Percentiles rank a stretch among this genome's conserved stretches.
Conservation (phyloP, 331 rosid genomes). For the Telfairia occidentalis region DNA sequence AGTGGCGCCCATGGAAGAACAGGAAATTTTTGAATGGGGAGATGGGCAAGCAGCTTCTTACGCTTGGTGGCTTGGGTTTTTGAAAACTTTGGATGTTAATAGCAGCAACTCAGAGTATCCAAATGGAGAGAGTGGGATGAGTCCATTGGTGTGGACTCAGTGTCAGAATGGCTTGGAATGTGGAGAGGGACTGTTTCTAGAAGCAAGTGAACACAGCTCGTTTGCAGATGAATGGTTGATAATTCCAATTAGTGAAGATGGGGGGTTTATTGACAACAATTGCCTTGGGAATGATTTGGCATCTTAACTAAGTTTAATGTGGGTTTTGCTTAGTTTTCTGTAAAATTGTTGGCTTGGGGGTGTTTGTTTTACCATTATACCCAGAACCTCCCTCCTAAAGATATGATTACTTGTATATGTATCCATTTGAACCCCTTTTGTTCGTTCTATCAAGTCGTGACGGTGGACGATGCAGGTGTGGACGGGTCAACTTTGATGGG, state of each 20-base stretch:
- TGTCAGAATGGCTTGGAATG: not conserved
- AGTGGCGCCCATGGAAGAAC: not conserved
- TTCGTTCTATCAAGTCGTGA: not conserved
- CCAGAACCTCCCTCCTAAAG: not conserved
- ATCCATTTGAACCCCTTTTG: not conserved
- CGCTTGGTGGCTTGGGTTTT: constrained; percentile 13
- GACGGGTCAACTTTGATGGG: not conserved
- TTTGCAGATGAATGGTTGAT: constrained; percentile 11
- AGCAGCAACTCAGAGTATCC: not conserved
- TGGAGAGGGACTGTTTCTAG: constrained; percentile 1
- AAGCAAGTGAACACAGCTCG: not conserved
- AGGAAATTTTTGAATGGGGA: constrained; percentile 8
- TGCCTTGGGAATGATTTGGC: constrained; percentile 1
- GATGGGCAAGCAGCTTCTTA: constrained; percentile 10
- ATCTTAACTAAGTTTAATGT: constrained; percentile 4
- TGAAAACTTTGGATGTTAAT: not conserved
- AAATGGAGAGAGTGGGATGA: not conserved
- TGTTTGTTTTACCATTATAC: not conserved
- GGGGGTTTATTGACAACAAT: not conserved
- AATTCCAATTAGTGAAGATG: constrained; percentile 8
- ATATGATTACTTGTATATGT: not conserved
- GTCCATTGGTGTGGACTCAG: not conserved
- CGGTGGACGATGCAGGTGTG: not conserved
- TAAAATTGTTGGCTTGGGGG: not conserved
- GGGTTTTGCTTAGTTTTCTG: not conserved